These are phyloP conservation scores for Pseudocercospora fuligena DNA, from an alignment of 2,329 filamentous ascomycete genomes.

Conservation along the genomic window DNA sequence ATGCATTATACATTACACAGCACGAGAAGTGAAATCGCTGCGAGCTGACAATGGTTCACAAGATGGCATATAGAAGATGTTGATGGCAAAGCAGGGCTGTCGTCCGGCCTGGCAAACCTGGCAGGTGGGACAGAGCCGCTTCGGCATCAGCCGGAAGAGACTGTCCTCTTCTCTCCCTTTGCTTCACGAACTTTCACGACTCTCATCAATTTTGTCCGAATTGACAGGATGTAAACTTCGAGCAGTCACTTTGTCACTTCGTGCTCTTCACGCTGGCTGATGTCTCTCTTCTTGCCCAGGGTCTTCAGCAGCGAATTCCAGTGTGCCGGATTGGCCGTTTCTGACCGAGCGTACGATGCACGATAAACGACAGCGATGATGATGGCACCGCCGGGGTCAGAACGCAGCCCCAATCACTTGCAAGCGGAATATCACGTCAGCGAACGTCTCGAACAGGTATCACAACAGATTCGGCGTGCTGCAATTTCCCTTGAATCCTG, in stretches of 20 bases:
- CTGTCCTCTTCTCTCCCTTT: background rate
- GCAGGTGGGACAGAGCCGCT: background rate
- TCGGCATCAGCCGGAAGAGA: background rate
- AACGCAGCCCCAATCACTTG: background rate
- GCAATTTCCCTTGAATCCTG: conserved; percentile 8
- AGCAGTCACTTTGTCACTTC: too few species aligned
- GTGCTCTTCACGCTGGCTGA: too few species aligned
- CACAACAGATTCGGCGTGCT: background rate
- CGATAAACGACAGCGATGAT: background rate
- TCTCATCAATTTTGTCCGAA: background rate
- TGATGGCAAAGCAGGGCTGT: background rate
- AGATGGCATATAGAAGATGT: background rate
- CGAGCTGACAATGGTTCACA: background rate
- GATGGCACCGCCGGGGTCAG: background rate
- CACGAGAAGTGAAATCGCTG: background rate
- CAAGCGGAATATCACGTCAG: background rate
- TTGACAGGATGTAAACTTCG: too few species aligned
- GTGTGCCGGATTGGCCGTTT: too few species aligned
- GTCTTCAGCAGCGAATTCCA: too few species aligned
- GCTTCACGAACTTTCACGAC: background rate
- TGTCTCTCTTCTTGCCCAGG: too few species aligned
- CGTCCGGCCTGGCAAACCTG: background rate
- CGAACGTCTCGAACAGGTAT: background rate
- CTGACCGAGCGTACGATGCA: too few species aligned
- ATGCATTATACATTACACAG: conserved; percentile 1